These are phyloP conservation scores for Cercospora sp. DNA, from an alignment of 2,329 filamentous ascomycete genomes.

Conservation along the genomic window DNA sequence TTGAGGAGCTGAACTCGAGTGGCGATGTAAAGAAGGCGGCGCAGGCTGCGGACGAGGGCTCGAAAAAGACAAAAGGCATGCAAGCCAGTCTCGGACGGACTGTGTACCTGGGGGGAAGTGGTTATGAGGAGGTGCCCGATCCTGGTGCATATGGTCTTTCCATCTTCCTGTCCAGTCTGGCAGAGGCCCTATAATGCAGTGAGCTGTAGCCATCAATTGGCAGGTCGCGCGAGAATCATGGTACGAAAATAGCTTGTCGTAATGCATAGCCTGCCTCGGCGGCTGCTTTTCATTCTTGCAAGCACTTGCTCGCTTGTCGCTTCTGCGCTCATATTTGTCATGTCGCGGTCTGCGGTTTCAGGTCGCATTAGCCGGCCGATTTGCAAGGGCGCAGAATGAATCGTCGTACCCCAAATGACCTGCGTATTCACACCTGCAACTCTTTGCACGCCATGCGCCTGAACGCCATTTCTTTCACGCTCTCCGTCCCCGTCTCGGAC, in stretches of 20 bases:
- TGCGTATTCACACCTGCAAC: neutral
- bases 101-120: slow-evolving; percentile 77
- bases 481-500: neutral
- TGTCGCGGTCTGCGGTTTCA: neutral
- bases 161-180: slow-evolving; percentile 78
- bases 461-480: neutral
- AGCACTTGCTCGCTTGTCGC: slow-evolving; percentile 6
- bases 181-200: slow-evolving; percentile 51
- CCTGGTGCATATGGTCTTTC: slow-evolving; percentile 78
- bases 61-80: slow-evolving; percentile 88
- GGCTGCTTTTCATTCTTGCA: slow-evolving; percentile 13
- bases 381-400: neutral
- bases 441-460: slow-evolving; percentile 9
- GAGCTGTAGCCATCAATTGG: slow-evolving; percentile 5
- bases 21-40: slow-evolving; percentile 72
- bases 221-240: neutral
- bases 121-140: slow-evolving; percentile 72
- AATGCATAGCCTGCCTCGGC: slow-evolving; percentile 22
- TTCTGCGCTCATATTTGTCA: neutral
- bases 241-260: slow-evolving; percentile 19
- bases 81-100: slow-evolving; percentile 80
- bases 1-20: slow-evolving; percentile 66
- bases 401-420: slow-evolving; percentile 11
- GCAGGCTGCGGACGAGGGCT: slow-evolving; percentile 70
- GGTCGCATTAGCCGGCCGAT: slow-evolving; percentile 10